phyloP scores from a whole-genome alignment of 2,329 filamentous ascomycete species.

The Chrysoporthe deuterocubensis region DNA sequence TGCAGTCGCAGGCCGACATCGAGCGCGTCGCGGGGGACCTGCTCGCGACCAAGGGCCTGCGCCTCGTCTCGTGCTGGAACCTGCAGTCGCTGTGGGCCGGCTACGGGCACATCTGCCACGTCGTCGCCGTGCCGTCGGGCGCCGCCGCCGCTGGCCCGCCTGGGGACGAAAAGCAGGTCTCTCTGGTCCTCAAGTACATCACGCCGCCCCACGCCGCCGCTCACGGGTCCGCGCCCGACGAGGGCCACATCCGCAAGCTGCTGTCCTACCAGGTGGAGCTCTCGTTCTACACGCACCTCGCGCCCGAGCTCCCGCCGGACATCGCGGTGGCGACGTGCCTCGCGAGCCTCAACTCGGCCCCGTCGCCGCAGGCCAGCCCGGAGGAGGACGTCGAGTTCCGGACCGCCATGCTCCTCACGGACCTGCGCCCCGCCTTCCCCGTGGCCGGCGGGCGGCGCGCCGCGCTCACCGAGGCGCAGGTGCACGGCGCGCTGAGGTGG shows the following conservation, averaged over 20 bases:
- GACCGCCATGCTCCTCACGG: conserved; percentile 61
- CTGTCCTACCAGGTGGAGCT: conserved; percentile 71
- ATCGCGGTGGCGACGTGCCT: conserved; percentile 56
- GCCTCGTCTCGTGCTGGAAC: conserved; percentile 43
- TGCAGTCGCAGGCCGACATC: conserved; percentile 18
- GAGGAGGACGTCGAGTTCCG: conserved; percentile 40
- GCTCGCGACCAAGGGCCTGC: conserved; percentile 8
- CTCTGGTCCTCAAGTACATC: conserved; percentile 64
- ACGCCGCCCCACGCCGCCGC: conserved; percentile 48
- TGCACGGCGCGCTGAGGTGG: conserved; percentile 62
- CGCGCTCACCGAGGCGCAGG: conserved; percentile 51
- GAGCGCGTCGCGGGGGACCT: conserved; percentile 17
- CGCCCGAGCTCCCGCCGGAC: conserved; percentile 48
- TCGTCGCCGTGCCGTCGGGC: conserved; percentile 45
- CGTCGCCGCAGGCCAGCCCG: conserved; percentile 9
- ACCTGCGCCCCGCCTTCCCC: conserved; percentile 58
- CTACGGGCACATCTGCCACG: conserved; percentile 59
- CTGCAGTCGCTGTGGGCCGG: conserved; percentile 55
- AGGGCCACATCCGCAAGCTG: conserved; percentile 68
- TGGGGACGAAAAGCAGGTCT: conserved; percentile 32
- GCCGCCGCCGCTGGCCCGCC: conserved; percentile 27
- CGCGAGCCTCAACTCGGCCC: conserved; percentile 44
- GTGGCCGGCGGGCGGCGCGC: conserved; percentile 59
- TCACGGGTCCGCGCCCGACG: conserved; percentile 44
- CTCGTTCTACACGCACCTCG: conserved; percentile 64